Conservation (phyloP, 495 filamentous ascomycete genomes). For the Neurospora cerealis region DNA sequence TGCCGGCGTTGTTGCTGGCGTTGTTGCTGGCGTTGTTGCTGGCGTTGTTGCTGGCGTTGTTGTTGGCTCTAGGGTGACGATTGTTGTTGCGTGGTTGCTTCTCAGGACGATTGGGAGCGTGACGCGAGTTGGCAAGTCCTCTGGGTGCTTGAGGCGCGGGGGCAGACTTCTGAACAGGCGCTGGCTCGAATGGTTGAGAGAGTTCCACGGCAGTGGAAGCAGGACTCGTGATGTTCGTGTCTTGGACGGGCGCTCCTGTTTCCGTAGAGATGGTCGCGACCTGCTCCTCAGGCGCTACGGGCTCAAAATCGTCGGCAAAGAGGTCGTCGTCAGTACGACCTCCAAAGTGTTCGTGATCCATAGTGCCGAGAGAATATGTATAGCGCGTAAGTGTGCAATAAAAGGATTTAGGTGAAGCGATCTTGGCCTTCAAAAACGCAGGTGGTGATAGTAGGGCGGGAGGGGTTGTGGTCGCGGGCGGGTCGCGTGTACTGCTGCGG, state of each 20-base stretch:
- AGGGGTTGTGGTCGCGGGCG: neutral
- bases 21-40: conserved; percentile 7
- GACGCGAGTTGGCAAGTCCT: conserved; percentile 31
- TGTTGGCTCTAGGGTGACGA: neutral
- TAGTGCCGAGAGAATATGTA: neutral
- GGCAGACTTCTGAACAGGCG: neutral
- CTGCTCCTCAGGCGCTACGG: conserved; percentile 18
- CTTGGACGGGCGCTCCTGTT: neutral
- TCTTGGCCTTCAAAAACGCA: neutral
- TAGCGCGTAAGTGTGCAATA: neutral
- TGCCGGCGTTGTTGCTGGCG: neutral
- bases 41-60: neutral
- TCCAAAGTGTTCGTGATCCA: conserved; percentile 36
- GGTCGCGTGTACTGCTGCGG: neutral
- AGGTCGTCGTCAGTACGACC: conserved; percentile 42
- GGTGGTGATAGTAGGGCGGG: neutral
- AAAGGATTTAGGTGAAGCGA: neutral
- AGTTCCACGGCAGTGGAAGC: conserved; percentile 10
- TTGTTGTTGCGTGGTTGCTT: conserved; percentile 12
- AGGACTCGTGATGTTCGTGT: conserved; percentile 7
- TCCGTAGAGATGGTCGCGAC: neutral
- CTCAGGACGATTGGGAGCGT: conserved; percentile 16
- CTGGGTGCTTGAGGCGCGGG: conserved; percentile 4
- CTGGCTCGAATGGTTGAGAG: neutral
- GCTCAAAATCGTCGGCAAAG: conserved; percentile 42